Base-by-base conservation (phyloP, 1,284 basidiomycete genomes). In the Ustilago loliicola region DNA sequence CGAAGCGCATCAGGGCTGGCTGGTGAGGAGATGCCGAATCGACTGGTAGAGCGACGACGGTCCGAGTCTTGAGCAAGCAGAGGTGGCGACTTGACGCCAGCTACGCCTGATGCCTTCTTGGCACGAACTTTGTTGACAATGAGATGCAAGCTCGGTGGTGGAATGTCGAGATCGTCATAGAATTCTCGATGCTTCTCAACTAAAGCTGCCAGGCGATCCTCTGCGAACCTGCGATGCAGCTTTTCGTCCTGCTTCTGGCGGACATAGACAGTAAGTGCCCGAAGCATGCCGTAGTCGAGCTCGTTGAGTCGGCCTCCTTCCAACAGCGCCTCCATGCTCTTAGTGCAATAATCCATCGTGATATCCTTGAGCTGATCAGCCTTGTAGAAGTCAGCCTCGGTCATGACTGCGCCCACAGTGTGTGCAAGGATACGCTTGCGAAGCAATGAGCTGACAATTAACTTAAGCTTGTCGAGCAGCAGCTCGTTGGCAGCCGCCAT, bases 401-500 rank as follows among this genome's bases (percentile, higher is more conserved):
- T 88, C 36, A 98, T 91, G 29, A 98, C 88, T 63, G 92, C 91
- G 61, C 92, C 93, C 0, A 92, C 93, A 67, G 97, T 98, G 85
- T 91, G 89, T 57, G 92, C 89, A 67, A 91, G 92, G 66, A 93
- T 89, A 80, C 93, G 90, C 27, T 89, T 67, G 4, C 65, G 55
- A 15, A 81, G 68, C 19, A 82, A 73, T 5, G 89, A 88, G 2
- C 94, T 94, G 87, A 95, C 96, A 11, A 97, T 88, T 2, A 94
- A 89, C 63, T 95, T 90, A 10, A 98, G 90, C 27, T 93, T 92
- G 79, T 94, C 93, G 25, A 98, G 89, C 25, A 98, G 89, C 1
- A 98, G 87, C 87, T 98, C 95, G 79, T 94, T 96, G 34, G 95
- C 94, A 13, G 91, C 91, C 25, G 92, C 91, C 86, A 98, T 91